Conservation (phyloP, 1,284 basidiomycete genomes). For the Trametes polyzona region DNA sequence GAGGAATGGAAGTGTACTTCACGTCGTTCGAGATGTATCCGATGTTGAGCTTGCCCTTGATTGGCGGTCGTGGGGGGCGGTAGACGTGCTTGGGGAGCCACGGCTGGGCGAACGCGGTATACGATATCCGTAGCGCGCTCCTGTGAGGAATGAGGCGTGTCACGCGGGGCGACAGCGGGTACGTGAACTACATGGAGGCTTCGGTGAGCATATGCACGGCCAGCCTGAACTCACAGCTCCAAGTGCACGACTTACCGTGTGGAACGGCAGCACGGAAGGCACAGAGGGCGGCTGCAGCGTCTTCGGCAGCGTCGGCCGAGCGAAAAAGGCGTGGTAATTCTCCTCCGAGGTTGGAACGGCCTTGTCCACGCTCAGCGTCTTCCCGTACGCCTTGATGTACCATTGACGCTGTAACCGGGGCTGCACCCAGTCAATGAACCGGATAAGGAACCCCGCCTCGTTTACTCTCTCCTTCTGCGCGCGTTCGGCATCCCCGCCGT, state of each 20-base stretch:
- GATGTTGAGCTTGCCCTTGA: conserved; percentile 50
- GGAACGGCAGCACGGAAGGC: conserved; percentile 63
- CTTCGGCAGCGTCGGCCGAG: conserved; percentile 35
- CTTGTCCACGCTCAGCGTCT: conserved; percentile 27
- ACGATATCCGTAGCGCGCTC: conserved; percentile 59
- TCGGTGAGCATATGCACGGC: background rate
- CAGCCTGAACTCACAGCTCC: too few species aligned
- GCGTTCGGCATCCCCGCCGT: conserved; percentile 29
- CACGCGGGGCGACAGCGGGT: conserved; percentile 52
- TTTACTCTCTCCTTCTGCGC: conserved; percentile 37
- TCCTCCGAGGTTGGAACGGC: conserved; percentile 7
- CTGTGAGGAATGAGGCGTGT: conserved; percentile 62
- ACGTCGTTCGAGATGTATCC: conserved; percentile 67
- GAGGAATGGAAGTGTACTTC: conserved; percentile 39
- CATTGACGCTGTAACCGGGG: conserved; percentile 53
- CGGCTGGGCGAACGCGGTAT: conserved; percentile 49
- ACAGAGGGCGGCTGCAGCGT: conserved; percentile 47
- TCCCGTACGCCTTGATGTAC: conserved; percentile 51
- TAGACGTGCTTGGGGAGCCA: conserved; percentile 55
- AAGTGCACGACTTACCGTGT: conserved; percentile 44
- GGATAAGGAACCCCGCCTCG: conserved; percentile 58
- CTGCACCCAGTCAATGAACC: conserved; percentile 55
- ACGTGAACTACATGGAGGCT: conserved; percentile 48
- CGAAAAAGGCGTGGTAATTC: conserved; percentile 17
- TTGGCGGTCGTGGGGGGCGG: conserved; percentile 54